Evolutionary conservation across 805 yeast genomes (phyloP), one percentile per base, ranked within the genome.

Genomic region (Ogataea glucozyma): DNA sequence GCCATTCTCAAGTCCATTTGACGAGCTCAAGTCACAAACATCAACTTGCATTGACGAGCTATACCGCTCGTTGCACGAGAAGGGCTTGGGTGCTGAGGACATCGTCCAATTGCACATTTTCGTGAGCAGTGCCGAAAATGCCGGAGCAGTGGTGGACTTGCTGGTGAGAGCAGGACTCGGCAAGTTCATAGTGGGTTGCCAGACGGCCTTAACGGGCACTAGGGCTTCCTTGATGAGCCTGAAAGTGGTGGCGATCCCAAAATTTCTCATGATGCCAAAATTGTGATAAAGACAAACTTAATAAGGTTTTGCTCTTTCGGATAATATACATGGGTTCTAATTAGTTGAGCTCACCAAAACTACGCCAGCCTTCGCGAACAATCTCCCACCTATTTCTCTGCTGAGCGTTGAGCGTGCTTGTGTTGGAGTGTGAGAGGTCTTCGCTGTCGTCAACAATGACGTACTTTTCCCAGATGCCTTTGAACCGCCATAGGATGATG

Each of bases 391-490:
- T 69, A 8, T 51, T 43, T 13, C 32, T 32, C 4, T 19, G 16
- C 12, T 17, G 24, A 13, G 6, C 21, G 26, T 27, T 26, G 18
- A 17, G 16, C 11, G 42, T 11, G 13, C 32, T 38, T 12, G 30
- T 34, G 6, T 32, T 30, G 3, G 40, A 32, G 10, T 29, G 31
- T 13, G 43, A 19, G 3, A 30, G 38, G 11, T 47, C 51, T 20
- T 49, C 57, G 26, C 64, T 66, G 43, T 68, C 75, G 52, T 82
- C 88, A 11, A 78, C 70, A 26, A 91, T 79, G 11, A 72, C 79
- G 61, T 85, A 91, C 60, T 85, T 88, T 59, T 91, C 97, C 96
- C 97, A 88, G 21, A 81, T 80, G 4, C 83, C 82, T 47, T 79
- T 73, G 31, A 67, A 64, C 44, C 77, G 75, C 96, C 97, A 89